Conservation (phyloP, 2,329 filamentous ascomycete genomes). For the Leptodontidium sp. region DNA sequence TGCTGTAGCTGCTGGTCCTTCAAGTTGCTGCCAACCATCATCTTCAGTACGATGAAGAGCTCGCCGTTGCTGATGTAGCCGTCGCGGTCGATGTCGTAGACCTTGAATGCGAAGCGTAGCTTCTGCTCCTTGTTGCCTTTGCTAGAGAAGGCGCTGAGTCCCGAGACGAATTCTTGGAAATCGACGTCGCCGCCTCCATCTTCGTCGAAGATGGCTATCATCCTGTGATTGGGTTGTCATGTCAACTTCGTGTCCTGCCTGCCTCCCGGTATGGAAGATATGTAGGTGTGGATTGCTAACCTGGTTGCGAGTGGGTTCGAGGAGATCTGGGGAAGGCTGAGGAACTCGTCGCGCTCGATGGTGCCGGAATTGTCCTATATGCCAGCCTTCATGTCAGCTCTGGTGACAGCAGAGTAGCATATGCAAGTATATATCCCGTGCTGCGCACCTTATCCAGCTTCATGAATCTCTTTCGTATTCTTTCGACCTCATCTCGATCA, state of each 20-base stretch:
- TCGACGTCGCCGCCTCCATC: conserved; percentile 98
- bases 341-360: conserved; percentile 97
- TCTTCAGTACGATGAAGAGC: conserved; percentile 99
- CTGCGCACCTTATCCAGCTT: conserved; percentile 90
- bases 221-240: conserved; percentile 58
- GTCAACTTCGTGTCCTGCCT: conserved; percentile 8
- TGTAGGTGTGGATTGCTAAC: conserved; percentile 51
- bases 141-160: conserved; percentile 92
- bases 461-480: conserved; percentile 97
- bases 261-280: not conserved
- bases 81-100: conserved; percentile 99
- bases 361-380: conserved; percentile 93
- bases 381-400: conserved; percentile 17
- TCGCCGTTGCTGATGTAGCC: conserved; percentile 99
- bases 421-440: not conserved
- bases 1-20: conserved; percentile 99
- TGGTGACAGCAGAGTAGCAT: conserved; percentile 13
- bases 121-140: conserved; percentile 99
- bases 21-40: conserved; percentile 99
- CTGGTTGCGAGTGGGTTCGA: conserved; percentile 97
- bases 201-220: conserved; percentile 99
- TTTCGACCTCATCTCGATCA: conserved; percentile 95
- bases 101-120: conserved; percentile 96
- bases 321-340: conserved; percentile 95
- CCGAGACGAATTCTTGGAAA: conserved; percentile 98